phyloP scores from a whole-genome alignment of 2,329 filamentous ascomycete genomes.

The Stachybotrys echinatus region DNA sequence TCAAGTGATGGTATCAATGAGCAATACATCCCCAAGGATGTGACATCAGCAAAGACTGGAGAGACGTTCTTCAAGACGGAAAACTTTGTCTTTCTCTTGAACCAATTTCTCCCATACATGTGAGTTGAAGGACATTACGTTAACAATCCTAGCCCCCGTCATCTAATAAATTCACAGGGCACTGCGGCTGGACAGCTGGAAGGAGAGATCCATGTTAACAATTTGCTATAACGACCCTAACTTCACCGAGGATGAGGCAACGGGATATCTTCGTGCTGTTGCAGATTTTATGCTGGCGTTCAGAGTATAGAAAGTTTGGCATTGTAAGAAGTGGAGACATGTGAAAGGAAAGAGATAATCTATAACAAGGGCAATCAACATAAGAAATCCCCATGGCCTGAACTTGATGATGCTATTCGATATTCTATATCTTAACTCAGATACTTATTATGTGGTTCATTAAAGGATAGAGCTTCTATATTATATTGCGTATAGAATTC shows the following conservation, averaged over 20 bases:
- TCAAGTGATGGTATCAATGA: slow-evolving; percentile 2
- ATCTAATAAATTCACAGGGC: slow-evolving; percentile 3
- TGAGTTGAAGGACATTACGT: neutral
- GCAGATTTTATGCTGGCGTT: slow-evolving; percentile 2
- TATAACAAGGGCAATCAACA: no score
- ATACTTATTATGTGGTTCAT: no score
- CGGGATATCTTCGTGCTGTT: neutral
- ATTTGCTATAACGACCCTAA: slow-evolving; percentile 6
- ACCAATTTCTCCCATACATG: slow-evolving; percentile 1
- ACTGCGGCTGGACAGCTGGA: slow-evolving; percentile 5
- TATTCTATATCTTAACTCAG: no score
- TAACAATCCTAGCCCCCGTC: neutral
- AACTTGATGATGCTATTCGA: no score
- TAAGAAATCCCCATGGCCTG: no score
- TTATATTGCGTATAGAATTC: no score
- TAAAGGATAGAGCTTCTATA: no score
- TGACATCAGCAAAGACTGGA: neutral
- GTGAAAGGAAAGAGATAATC: no score
- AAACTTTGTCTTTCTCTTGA: slow-evolving; percentile 2
- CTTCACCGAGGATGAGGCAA: slow-evolving; percentile 1
- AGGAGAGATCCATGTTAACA: slow-evolving; percentile 3
- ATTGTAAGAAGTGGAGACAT: neutral
- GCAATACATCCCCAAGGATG: neutral
- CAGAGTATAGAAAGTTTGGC: neutral
- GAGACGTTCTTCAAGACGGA: neutral